phyloP scores from a whole-genome alignment of 1,284 basidiomycete genomes.

The Ceratobasidium sp. region DNA sequence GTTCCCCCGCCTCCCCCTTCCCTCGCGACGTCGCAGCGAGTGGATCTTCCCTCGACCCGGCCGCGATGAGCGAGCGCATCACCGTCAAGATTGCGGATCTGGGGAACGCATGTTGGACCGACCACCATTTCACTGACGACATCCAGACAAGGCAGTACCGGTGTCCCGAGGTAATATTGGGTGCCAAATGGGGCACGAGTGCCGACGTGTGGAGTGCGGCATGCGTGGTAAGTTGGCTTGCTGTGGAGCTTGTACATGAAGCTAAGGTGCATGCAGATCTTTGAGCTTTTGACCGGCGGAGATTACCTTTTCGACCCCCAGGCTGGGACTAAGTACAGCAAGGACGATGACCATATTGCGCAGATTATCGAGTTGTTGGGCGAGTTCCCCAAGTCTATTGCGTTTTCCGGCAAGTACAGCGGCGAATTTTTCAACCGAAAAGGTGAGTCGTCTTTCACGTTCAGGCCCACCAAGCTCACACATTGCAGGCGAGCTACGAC shows the following conservation, averaged over 20 bases:
- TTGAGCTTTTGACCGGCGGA: conserved; percentile 83
- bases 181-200: conserved; percentile 86
- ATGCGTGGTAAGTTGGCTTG: conserved; percentile 71
- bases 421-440: conserved; percentile 96
- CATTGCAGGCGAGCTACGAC: conserved; percentile 87
- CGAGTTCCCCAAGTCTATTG: conserved; percentile 86
- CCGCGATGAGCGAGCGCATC: conserved; percentile 82
- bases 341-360: conserved; percentile 95
- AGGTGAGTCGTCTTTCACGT: conserved; percentile 65
- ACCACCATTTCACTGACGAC: conserved; percentile 95
- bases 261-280: conserved; percentile 58
- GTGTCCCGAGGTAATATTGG: conserved; percentile 90
- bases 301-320: conserved; percentile 93
- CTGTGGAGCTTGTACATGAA: conserved; percentile 19
- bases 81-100: conserved; percentile 99
- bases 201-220: conserved; percentile 92
- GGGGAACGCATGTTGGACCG: conserved; percentile 79
- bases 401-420: conserved; percentile 93
- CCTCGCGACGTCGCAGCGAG: conserved; percentile 49
- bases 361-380: conserved; percentile 98
- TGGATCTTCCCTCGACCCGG: conserved; percentile 61
- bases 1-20: conserved; percentile 4
- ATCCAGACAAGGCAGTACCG: conserved; percentile 96
- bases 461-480: conserved; percentile 30
- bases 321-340: conserved; percentile 76